phyloP scores from a whole-genome alignment of 2,329 filamentous ascomycete species.

The Stagonosporopsis cucurbitacearum region DNA sequence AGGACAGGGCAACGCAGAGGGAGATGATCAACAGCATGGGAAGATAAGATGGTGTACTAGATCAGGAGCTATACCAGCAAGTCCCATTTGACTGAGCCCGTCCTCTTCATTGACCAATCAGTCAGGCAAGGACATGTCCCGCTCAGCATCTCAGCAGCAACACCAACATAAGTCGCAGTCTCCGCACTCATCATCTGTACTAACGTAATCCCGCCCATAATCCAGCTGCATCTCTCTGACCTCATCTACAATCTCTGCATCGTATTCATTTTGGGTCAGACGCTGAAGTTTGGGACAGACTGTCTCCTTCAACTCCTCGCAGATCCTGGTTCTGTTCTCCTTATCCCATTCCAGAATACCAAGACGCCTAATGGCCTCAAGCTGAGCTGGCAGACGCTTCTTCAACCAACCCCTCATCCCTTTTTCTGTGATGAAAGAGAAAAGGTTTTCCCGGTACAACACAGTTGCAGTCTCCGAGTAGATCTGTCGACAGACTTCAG shows the following conservation, averaged over 20 bases:
- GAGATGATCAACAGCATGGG: slow-evolving; percentile 76
- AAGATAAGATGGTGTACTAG: slow-evolving; percentile 22
- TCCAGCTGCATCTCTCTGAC: background rate
- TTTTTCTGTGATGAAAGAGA: background rate
- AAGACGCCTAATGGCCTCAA: background rate
- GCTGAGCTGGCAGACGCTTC: background rate
- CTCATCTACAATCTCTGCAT: background rate
- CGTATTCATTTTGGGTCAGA: background rate
- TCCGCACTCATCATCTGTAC: background rate
- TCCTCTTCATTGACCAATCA: background rate
- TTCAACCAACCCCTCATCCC: background rate
- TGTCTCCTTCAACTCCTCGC: background rate
- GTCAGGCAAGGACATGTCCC: background rate
- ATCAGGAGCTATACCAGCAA: too few relatives aligned
- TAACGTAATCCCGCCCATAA: background rate
- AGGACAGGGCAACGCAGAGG: slow-evolving; percentile 82
- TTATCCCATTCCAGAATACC: background rate
- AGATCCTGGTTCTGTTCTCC: background rate
- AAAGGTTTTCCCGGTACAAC: background rate
- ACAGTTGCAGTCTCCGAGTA: background rate
- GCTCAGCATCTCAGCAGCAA: background rate
- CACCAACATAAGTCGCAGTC: background rate
- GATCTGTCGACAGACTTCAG: background rate
- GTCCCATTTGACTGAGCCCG: too few relatives aligned
- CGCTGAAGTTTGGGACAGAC: background rate